Evolutionary conservation across 176 grass and related monocot species (phyloP), one percentile per base, ranked within the genome.

Genomic region (Miscanthus lutarioriparius): DNA sequence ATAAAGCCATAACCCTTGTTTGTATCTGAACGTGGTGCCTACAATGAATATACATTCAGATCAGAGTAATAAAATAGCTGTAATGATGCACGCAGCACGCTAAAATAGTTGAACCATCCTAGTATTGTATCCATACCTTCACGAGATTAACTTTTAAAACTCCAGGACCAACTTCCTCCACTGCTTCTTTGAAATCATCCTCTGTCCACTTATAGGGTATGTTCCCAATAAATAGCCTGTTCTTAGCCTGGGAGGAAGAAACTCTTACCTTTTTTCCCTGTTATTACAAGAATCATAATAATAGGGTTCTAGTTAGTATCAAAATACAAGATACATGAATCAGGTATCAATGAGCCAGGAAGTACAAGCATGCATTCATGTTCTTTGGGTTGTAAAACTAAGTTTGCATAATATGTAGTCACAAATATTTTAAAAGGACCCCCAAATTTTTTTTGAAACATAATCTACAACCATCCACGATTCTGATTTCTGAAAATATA

Each of bases 161-260:
- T 81, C 96, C 93, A 77, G 89, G 93, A 68, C 96, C 96, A 89
- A 98, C 93, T 84, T 90, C 80, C 16, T 79, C 78, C 8, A 94
- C 91, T 19, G 83, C 78, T 26, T 90, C 87, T 83, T 75, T 95
- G 19, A 98, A 90, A 79, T 94, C 89, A 85, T 88, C 81, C 17
- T 93, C 47, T 26, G 85, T 67, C 96, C 96, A 98, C 75, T 82
- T 86, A 69, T 79, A 72, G 48, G 96, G 96, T 73, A 98, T 35
- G 92, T 98, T 92, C 58, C 96, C 96, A 82, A 98, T 89, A 67
- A 98, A 98, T 27, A 98, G 81, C 80, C 83, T 89, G 90, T 98
- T 89, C 75, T 95, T 98, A 65, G 89, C 90, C 80, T 95, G 91
- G 11, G 93, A 92, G 20, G 91, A 80, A 23, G 96, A 92, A 79